These are phyloP conservation scores for Pezizomycotina sp. DNA, from an alignment of 2,329 filamentous ascomycete species.

Conservation along the genomic window DNA sequence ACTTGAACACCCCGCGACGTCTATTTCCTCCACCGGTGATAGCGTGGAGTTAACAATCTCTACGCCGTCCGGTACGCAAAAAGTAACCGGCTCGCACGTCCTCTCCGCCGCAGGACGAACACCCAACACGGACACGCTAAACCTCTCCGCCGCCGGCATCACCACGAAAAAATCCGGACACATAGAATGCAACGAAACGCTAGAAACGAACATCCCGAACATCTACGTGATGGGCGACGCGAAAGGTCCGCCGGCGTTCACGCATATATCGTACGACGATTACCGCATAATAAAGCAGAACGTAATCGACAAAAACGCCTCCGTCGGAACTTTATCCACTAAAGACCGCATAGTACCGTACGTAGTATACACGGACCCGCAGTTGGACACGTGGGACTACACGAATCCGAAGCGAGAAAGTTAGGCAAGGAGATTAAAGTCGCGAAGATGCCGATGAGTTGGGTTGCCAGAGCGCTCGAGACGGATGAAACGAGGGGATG, in stretches of 20 bases:
- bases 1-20: slow-evolving; percentile 18
- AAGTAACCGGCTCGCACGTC: slow-evolving; percentile 33
- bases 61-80: slow-evolving; percentile 20
- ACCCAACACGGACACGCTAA: slow-evolving; percentile 36
- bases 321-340: slow-evolving; percentile 25
- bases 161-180: slow-evolving; percentile 32
- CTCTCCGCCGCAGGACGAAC: slow-evolving; percentile 36
- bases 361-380: slow-evolving; percentile 39
- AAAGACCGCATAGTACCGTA: slow-evolving; percentile 32
- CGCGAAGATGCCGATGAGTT: slow-evolving; percentile 38
- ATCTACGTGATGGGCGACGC: slow-evolving; percentile 39
- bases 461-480: slow-evolving; percentile 37
- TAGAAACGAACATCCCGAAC: slow-evolving; percentile 32
- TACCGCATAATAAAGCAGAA: slow-evolving; percentile 37
- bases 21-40: slow-evolving; percentile 20
- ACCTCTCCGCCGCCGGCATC: slow-evolving; percentile 32
- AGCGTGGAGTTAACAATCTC: slow-evolving; percentile 16
- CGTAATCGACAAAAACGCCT: slow-evolving; percentile 27
- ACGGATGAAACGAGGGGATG: slow-evolving; percentile 38
- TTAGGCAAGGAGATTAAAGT: slow-evolving; percentile 29
- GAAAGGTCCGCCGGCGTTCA: slow-evolving; percentile 39
- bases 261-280: slow-evolving; percentile 42
- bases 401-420: slow-evolving; percentile 30
- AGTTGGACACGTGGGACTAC: slow-evolving; percentile 38
- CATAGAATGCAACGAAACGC: slow-evolving; percentile 32